These are phyloP conservation scores for Sugiyamaella lignohabitans DNA, from an alignment of 805 yeast species.

Conservation along the genomic window DNA sequence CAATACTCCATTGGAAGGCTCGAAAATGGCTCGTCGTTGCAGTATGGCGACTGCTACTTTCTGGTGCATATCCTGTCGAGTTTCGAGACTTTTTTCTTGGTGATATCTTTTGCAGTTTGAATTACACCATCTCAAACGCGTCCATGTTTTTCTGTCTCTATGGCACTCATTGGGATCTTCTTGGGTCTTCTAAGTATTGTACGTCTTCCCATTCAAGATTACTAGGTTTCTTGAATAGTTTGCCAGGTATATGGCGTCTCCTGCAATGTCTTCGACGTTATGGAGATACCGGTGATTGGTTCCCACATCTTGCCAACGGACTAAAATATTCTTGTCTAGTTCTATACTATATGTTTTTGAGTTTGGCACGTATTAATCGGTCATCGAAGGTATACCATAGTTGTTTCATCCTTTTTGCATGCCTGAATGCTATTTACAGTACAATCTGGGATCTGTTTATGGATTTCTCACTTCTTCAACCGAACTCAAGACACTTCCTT, in stretches of 20 bases:
- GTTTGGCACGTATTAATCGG: slow-evolving; percentile 68
- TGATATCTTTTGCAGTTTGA: slow-evolving; percentile 81
- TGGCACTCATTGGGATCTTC: slow-evolving; percentile 57
- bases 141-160: slow-evolving; percentile 83
- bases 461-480: slow-evolving; percentile 91
- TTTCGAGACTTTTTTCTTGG: slow-evolving; percentile 91
- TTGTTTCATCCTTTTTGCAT: slow-evolving; percentile 66
- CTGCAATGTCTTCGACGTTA: slow-evolving; percentile 88
- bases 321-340: slow-evolving; percentile 64
- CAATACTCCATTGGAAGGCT: slow-evolving; percentile 50
- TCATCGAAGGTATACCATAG: slow-evolving; percentile 38
- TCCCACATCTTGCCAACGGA: slow-evolving; percentile 92
- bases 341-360: slow-evolving; percentile 61
- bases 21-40: slow-evolving; percentile 74
- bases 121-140: slow-evolving; percentile 79
- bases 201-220: slow-evolving; percentile 59
- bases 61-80: slow-evolving; percentile 92
- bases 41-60: slow-evolving; percentile 60
- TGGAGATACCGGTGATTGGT: slow-evolving; percentile 89
- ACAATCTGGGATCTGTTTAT: slow-evolving; percentile 84
- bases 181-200: slow-evolving; percentile 50
- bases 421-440: slow-evolving; percentile 62
- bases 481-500: slow-evolving; percentile 47
- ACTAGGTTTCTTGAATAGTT: slow-evolving; percentile 76
- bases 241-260: slow-evolving; percentile 88